phyloP scores from a whole-genome alignment of 2,329 filamentous ascomycete species.

The Magnaporthales sp. region DNA sequence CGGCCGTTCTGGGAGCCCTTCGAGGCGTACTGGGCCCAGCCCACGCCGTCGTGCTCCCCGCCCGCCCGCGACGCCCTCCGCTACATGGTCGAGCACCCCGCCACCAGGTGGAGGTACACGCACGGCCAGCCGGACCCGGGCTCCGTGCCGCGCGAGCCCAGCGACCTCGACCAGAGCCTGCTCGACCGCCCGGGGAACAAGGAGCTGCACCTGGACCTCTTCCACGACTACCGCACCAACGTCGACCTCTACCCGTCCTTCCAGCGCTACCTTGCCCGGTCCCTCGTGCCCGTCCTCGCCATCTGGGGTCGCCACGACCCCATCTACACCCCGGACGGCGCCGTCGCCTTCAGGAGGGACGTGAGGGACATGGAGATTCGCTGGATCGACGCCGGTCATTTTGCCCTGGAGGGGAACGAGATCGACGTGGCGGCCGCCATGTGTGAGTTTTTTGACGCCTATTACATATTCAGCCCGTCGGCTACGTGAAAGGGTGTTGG shows the following conservation, averaged over 20 bases:
- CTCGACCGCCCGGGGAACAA: slow-evolving; percentile 26
- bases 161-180: not conserved
- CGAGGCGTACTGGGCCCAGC: slow-evolving; percentile 31
- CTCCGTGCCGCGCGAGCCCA: not conserved
- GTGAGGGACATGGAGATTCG: slow-evolving; percentile 35
- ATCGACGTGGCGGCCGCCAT: slow-evolving; percentile 18
- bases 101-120: slow-evolving; percentile 25
- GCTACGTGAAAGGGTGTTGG: not conserved
- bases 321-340: slow-evolving; percentile 40
- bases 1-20: slow-evolving; percentile 40
- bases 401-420: slow-evolving; percentile 34
- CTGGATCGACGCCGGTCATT: slow-evolving; percentile 48
- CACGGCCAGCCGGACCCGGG: not conserved
- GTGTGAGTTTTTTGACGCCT: slow-evolving; percentile 17
- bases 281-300: slow-evolving; percentile 43
- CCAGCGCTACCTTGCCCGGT: slow-evolving; percentile 43
- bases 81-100: slow-evolving; percentile 24
- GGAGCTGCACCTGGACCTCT: slow-evolving; percentile 46
- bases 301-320: slow-evolving; percentile 50
- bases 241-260: slow-evolving; percentile 42
- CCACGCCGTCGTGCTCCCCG: slow-evolving; percentile 8
- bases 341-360: slow-evolving; percentile 44
- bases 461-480: slow-evolving; percentile 12
- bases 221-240: slow-evolving; percentile 49
- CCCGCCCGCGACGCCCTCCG: slow-evolving; percentile 24